Evolutionary conservation across 257 asterid genomes (phyloP), one percentile per base, ranked within the genome.

Genomic region (Petrea volubilis): DNA sequence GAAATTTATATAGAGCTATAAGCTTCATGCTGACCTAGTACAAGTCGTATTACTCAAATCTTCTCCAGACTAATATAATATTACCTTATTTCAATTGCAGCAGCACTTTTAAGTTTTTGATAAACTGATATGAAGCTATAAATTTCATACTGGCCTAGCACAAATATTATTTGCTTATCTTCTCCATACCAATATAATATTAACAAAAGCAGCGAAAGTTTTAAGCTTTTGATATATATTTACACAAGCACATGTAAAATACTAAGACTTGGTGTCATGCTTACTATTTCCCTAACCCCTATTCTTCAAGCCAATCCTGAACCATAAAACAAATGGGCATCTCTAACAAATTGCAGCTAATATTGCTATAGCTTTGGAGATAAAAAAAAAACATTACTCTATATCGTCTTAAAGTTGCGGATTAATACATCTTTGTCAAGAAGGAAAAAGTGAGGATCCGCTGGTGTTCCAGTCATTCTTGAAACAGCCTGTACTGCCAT

Each of bases 401-500:
- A 38, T 56, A 29, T 14, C 40, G 14, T 61, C 57, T 67, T 67
- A 60, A 53, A 62, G 55, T 47, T 60, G 29, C 14, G 71, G 65
- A 82, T 70, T 68, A 77, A 63, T 78, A 95, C 99, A 85, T 95
- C 84, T 86, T 92, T 95, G 87, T 95, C 99, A 44, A 95, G 92
- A 52, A 95, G 88, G 88, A 92, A 95, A 82, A 95, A 90, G 71
- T 95, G 97, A 66, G 99, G 95, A 68, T 92, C 83, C 38, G 95
- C 96, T 8, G 53, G 67, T 46, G 90, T 77, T 78, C 96, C 97
- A 56, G 88, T 80, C 92, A 95, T 95, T 80, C 96, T 95, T 70
- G 90, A 84, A 82, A 84, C 99, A 61, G 97, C 96, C 75, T 95
- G 96, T 59, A 92, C 63, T 73, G 98, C 98, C 97, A 90, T 95